Conservation (phyloP, 768 basidiomycete species). For the Tricholoma saponaceum region DNA sequence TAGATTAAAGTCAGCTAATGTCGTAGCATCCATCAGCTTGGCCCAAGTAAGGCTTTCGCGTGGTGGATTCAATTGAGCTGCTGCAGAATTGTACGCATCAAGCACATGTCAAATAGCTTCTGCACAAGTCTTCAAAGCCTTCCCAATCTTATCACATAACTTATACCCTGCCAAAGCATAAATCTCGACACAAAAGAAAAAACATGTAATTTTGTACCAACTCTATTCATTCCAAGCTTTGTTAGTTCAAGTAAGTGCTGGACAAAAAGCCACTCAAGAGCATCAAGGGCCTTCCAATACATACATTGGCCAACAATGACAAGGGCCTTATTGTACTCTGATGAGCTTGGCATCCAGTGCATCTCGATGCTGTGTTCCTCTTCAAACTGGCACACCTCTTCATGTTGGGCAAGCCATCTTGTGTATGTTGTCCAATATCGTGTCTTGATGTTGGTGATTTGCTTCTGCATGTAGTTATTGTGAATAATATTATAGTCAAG, state of each 20-base stretch:
- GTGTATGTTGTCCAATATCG: constrained; percentile 16
- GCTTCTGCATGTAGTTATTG: constrained; percentile 11
- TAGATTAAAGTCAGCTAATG: constrained; percentile 1
- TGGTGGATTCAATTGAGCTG: constrained; percentile 3
- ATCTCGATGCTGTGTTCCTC: constrained; percentile 17
- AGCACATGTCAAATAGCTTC: constrained; percentile 29
- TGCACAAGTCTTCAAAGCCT: constrained; percentile 25
- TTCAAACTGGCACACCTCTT: constrained; percentile 20
- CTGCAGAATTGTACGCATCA: constrained; percentile 25
- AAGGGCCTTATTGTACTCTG: constrained; percentile 20
- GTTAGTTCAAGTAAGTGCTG: constrained; percentile 34
- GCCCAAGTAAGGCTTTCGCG: background rate
- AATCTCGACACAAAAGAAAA: background rate
- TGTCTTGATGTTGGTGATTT: constrained; percentile 17
- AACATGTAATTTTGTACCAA: background rate
- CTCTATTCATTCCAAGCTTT: constrained; percentile 29
- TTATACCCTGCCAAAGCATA: constrained; percentile 25
- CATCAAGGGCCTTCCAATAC: constrained; percentile 27
- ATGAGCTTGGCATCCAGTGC: constrained; percentile 21
- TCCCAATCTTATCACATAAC: constrained; percentile 27
- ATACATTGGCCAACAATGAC: constrained; percentile 11
- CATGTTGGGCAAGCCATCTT: constrained; percentile 7
- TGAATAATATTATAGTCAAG: constrained; percentile 9
- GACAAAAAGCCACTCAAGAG: constrained; percentile 30
- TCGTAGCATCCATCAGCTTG: background rate